phyloP scores from a whole-genome alignment of 129 eudicot species.

The Helichrysum umbraculigerum region DNA sequence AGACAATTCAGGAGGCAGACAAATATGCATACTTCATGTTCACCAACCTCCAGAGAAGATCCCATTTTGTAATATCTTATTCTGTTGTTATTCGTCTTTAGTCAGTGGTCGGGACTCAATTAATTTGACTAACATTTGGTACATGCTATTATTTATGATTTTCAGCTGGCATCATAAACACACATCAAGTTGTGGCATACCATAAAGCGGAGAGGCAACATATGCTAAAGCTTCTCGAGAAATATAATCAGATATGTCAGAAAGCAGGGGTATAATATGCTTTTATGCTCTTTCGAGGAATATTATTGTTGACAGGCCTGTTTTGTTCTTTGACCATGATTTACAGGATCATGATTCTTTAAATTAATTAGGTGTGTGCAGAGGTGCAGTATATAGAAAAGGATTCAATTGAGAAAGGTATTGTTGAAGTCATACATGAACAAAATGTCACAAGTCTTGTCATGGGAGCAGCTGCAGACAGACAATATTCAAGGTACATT shows the following conservation, averaged over 20 bases:
- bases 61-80: constrained; percentile 49
- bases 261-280: constrained; percentile 52
- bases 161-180: constrained; percentile 54
- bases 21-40: constrained; percentile 74
- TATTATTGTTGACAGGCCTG: constrained; percentile 5
- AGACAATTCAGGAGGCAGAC: constrained; percentile 57
- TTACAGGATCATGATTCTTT: neutral
- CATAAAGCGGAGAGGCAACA: constrained; percentile 57
- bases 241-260: constrained; percentile 48
- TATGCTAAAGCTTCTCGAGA: constrained; percentile 51
- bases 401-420: constrained; percentile 75
- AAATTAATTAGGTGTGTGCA: constrained; percentile 46
- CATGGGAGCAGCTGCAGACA: constrained; percentile 91
- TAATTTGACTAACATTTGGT: too few species aligned
- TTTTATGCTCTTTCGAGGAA: neutral
- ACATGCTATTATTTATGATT: neutral
- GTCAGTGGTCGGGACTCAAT: constrained; percentile 30
- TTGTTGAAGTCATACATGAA: constrained; percentile 61
- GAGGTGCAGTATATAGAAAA: constrained; percentile 56
- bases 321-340: constrained; percentile 2
- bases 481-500: constrained; percentile 59
- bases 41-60: constrained; percentile 80
- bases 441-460: constrained; percentile 73
- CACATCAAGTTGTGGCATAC: constrained; percentile 44
- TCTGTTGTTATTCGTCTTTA: constrained; percentile 7